Evolutionary conservation across 2,329 filamentous ascomycete genomes (phyloP).

Genomic region (Aureobasidium zeae): DNA sequence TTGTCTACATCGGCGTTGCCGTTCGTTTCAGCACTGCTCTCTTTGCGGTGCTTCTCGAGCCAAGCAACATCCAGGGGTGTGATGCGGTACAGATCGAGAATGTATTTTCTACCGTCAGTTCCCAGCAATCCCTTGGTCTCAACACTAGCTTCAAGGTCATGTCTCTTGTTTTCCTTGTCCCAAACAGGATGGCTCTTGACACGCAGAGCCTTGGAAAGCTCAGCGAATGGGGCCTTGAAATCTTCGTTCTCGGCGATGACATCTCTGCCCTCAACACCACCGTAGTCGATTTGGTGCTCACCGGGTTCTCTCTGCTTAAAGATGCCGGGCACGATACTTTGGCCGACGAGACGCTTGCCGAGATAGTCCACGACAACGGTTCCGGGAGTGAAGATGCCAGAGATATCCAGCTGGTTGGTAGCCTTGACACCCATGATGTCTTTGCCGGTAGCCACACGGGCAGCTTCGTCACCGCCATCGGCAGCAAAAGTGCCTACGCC

Average conservation of each 20-base stretch:
- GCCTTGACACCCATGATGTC: constrained; percentile 89
- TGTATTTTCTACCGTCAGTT: constrained; percentile 92
- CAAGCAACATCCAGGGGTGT: constrained; percentile 85
- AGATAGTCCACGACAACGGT: constrained; percentile 96
- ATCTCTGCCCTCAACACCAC: constrained; percentile 94
- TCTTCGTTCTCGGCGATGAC: constrained; percentile 82
- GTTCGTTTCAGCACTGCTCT: constrained; percentile 22
- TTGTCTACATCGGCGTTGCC: constrained; percentile 37
- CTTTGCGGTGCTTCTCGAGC: constrained; percentile 64
- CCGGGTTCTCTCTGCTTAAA: constrained; percentile 97
- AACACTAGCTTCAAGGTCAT: constrained; percentile 88
- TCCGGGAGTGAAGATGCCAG: constrained; percentile 86
- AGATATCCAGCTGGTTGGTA: constrained; percentile 94
- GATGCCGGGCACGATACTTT: constrained; percentile 96
- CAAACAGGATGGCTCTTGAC: constrained; percentile 94
- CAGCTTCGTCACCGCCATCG: constrained; percentile 93
- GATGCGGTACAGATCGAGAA: constrained; percentile 91
- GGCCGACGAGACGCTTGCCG: constrained; percentile 91
- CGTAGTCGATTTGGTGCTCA: constrained; percentile 98
- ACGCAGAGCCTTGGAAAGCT: constrained; percentile 80
- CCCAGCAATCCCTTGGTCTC: constrained; percentile 97
- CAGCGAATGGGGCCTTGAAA: constrained; percentile 75
- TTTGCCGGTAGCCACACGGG: constrained; percentile 90
- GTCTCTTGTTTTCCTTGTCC: constrained; percentile 88
- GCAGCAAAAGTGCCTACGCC: constrained; percentile 94